phyloP scores from a whole-genome alignment of 2,329 filamentous ascomycete species.

The Elsinoe arachidis region DNA sequence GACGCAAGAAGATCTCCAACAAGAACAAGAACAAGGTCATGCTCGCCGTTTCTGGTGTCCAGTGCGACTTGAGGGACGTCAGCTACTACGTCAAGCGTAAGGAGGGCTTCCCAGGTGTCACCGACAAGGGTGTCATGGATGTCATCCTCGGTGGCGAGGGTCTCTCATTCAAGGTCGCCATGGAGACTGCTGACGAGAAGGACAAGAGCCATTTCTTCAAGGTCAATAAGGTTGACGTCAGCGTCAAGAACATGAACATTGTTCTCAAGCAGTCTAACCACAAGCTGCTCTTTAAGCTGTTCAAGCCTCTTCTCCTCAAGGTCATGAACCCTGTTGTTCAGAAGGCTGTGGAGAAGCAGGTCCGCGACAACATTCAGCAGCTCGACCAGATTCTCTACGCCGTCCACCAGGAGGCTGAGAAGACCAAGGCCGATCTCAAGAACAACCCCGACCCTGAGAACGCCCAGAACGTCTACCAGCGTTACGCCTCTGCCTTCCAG shows the following conservation, averaged over 20 bases:
- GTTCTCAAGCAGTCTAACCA: slow-evolving; percentile 93
- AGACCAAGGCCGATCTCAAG: slow-evolving; percentile 56
- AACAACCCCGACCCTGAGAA: slow-evolving; percentile 59
- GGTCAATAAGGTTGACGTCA: slow-evolving; percentile 77
- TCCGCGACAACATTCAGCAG: slow-evolving; percentile 72
- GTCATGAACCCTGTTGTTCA: slow-evolving; percentile 75
- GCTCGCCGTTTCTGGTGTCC: slow-evolving; percentile 78
- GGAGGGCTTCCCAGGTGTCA: slow-evolving; percentile 80
- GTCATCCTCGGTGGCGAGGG: slow-evolving; percentile 80
- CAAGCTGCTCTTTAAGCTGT: slow-evolving; percentile 77
- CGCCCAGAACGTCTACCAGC: slow-evolving; percentile 73
- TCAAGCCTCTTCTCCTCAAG: slow-evolving; percentile 81
- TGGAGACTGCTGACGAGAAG: slow-evolving; percentile 67
- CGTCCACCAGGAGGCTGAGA: slow-evolving; percentile 75
- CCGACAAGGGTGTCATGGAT: slow-evolving; percentile 80
- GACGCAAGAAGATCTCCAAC: slow-evolving; percentile 75
- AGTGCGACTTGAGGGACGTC: slow-evolving; percentile 77
- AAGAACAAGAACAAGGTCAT: slow-evolving; percentile 78
- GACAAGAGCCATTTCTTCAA: slow-evolving; percentile 86
- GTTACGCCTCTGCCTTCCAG: slow-evolving; percentile 69
- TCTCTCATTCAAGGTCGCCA: slow-evolving; percentile 83
- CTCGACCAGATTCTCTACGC: slow-evolving; percentile 64
- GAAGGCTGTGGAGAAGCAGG: slow-evolving; percentile 80
- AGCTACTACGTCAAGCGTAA: slow-evolving; percentile 95
- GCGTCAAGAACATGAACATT: slow-evolving; percentile 72